Conservation (phyloP, 805 yeast genomes). For the Cyberlindnera veronae region DNA sequence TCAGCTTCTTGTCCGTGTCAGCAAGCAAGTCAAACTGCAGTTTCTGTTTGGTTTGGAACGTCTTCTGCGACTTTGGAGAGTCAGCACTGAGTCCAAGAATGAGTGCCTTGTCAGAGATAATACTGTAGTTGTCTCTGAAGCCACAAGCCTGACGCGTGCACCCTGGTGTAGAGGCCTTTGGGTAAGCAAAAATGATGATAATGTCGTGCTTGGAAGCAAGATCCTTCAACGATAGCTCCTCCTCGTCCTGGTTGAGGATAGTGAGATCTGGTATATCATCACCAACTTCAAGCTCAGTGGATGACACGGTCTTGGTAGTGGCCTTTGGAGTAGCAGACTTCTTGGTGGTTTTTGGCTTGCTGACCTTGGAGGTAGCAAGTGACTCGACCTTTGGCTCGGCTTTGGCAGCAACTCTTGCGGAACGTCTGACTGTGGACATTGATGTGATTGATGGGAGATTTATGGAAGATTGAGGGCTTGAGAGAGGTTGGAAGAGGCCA, state of each 20-base stretch:
- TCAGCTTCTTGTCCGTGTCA: constrained; percentile 69
- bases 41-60: constrained; percentile 66
- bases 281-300: constrained; percentile 43
- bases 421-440: constrained; percentile 14
- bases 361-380: constrained; percentile 17
- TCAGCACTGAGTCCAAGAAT: constrained; percentile 87
- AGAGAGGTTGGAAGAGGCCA: neutral
- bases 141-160: constrained; percentile 95
- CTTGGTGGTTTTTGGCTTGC: constrained; percentile 21
- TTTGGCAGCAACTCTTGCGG: constrained; percentile 17
- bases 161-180: constrained; percentile 93
- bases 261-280: constrained; percentile 63
- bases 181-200: constrained; percentile 71
- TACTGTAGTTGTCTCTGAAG: constrained; percentile 62
- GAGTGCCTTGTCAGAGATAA: constrained; percentile 50
- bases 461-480: no score
- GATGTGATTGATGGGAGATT: neutral
- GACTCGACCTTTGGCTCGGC: constrained; percentile 15
- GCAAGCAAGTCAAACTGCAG: constrained; percentile 72
- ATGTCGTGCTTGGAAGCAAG: constrained; percentile 39
- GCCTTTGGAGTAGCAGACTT: neutral
- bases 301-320: neutral
- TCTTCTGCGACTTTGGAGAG: constrained; percentile 70
- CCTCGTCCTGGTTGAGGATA: constrained; percentile 67
- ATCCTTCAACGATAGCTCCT: constrained; percentile 47